A percentile compares a stretch with the other conserved stretches of the same genome.
Conservation (phyloP, 768 basidiomycete genomes). For the Auriscalpium vulgare region DNA sequence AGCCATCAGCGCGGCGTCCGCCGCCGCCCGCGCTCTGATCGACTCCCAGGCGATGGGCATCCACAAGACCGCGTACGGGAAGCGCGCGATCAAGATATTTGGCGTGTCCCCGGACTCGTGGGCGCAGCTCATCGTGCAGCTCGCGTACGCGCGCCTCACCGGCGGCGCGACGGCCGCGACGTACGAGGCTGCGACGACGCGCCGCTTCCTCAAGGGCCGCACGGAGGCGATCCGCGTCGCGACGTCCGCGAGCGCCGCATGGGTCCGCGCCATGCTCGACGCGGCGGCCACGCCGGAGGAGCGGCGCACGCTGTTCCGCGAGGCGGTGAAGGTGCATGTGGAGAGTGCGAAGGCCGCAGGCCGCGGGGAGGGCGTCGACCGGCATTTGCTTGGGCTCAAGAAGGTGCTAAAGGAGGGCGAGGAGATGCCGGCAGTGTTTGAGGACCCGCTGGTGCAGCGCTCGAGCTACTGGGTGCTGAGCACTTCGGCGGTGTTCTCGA, state of each 20-base stretch:
- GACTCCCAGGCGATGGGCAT: conserved; percentile 57
- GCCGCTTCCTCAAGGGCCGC: conserved; percentile 80
- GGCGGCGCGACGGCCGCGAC: conserved; percentile 46
- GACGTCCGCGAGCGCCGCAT: conserved; percentile 66
- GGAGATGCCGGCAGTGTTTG: conserved; percentile 59
- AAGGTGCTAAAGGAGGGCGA: conserved; percentile 57
- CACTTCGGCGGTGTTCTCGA: conserved; percentile 85
- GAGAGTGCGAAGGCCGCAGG: conserved; percentile 58
- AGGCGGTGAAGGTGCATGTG: conserved; percentile 59
- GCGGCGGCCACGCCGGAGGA: conserved; percentile 29
- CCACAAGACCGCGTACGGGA: conserved; percentile 71
- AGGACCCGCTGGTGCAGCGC: conserved; percentile 64
- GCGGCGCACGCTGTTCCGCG: conserved; percentile 44
- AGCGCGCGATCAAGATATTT: conserved; percentile 76
- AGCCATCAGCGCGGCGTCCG: conserved; percentile 52
- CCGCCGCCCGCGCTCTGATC: conserved; percentile 48
- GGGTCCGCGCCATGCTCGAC: conserved; percentile 70
- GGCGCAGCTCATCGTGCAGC: conserved; percentile 88
- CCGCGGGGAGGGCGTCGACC: conserved; percentile 70
- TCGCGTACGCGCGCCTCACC: conserved; percentile 75
- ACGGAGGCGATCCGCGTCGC: conserved; percentile 93
- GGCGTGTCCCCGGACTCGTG: conserved; percentile 91
- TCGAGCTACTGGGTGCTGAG: conserved; percentile 83
- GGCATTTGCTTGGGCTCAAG: conserved; percentile 79
- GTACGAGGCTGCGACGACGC: conserved; percentile 93